Conservation (phyloP, 2,329 filamentous ascomycete genomes). For the Colletotrichum tabaci region DNA sequence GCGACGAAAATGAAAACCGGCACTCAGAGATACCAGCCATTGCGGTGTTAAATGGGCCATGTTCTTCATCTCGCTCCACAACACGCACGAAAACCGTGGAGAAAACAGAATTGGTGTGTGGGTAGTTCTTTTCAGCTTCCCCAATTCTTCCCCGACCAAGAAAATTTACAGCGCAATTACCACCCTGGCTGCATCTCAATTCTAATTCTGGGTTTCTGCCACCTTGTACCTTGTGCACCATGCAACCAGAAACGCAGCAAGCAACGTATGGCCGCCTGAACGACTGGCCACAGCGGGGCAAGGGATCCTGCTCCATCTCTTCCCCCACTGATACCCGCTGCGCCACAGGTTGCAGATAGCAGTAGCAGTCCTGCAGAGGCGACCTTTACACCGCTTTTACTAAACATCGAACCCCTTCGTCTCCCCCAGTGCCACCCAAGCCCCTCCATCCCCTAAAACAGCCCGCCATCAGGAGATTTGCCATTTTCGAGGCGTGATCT, state of each 20-base stretch:
- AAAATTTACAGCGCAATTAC: background rate
- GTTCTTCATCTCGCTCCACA: background rate
- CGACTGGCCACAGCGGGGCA: conserved; percentile 40
- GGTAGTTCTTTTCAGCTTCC: conserved; percentile 21
- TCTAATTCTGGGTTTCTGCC: background rate
- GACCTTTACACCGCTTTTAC: conserved; percentile 29
- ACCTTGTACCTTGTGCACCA: background rate
- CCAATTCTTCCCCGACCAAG: conserved; percentile 10
- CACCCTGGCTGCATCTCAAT: background rate
- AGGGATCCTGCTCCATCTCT: conserved; percentile 13
- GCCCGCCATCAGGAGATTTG: conserved; percentile 42
- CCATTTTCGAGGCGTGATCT: conserved; percentile 40
- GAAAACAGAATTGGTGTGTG: background rate
- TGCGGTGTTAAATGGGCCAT: background rate
- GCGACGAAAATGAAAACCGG: conserved; percentile 30
- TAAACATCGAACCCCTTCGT: conserved; percentile 21
- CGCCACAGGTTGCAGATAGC: conserved; percentile 32
- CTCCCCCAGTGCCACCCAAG: background rate
- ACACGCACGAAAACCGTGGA: conserved; percentile 24
- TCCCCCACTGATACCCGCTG: conserved; percentile 41
- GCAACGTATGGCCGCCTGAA: conserved; percentile 29
- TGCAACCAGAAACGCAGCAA: conserved; percentile 16
- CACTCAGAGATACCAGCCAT: background rate
- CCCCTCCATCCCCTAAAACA: conserved; percentile 17
- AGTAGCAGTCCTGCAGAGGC: background rate